phyloP scores from a whole-genome alignment of 208 protist species.

The Porcisia hertigi region DNA sequence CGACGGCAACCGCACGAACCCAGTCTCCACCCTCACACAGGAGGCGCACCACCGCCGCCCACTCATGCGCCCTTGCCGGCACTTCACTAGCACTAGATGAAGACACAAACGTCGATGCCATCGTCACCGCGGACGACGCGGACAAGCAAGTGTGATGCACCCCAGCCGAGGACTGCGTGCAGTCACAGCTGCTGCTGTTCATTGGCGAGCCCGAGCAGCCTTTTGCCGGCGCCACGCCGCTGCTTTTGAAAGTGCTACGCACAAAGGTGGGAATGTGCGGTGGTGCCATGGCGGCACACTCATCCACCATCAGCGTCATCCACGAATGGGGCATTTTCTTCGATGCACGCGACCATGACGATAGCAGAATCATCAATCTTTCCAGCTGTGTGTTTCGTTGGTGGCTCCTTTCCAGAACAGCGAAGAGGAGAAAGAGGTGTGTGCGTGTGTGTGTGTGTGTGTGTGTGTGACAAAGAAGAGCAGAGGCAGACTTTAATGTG shows the following conservation, averaged over 20 bases:
- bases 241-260: conserved; percentile 4
- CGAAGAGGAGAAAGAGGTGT: neutral
- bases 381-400: neutral
- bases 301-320: conserved; percentile 34
- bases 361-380: conserved; percentile 12
- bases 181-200: neutral
- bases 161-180: neutral
- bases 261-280: conserved; percentile 15
- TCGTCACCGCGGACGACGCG: neutral
- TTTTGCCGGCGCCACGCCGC: neutral
- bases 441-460: neutral
- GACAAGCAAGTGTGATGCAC: neutral
- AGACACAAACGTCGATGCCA: neutral
- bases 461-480: neutral
- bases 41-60: conserved; percentile 33
- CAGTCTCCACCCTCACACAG: conserved; percentile 30
- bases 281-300: conserved; percentile 22
- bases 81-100: neutral
- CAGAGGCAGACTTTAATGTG: neutral
- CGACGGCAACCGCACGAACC: conserved; percentile 23
- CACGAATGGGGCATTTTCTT: conserved; percentile 25
- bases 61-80: conserved; percentile 22
- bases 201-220: neutral
- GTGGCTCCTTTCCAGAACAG: neutral
- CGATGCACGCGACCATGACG: conserved; percentile 6